These are phyloP conservation scores for Zygotorulaspora danielsina DNA, from an alignment of 805 yeast species.

Conservation along the genomic window DNA sequence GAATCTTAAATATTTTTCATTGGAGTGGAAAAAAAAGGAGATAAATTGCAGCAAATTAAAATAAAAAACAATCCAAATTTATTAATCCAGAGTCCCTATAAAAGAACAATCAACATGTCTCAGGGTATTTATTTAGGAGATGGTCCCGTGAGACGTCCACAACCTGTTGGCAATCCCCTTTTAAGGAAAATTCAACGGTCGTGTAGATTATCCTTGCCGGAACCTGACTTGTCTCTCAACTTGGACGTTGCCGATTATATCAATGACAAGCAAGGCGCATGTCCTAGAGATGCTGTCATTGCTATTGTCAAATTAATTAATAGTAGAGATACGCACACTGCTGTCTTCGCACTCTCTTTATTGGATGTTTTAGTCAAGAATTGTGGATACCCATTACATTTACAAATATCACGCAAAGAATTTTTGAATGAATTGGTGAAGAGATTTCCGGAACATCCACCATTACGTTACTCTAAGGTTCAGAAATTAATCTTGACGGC, in stretches of 20 bases:
- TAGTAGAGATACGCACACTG: constrained; percentile 76
- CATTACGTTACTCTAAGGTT: constrained; percentile 72
- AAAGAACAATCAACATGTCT: constrained; percentile 19
- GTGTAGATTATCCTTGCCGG: constrained; percentile 72
- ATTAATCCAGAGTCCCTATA: not conserved
- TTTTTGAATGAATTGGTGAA: constrained; percentile 90
- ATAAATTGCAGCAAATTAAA: not conserved
- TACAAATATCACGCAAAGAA: constrained; percentile 92
- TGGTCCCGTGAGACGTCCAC: constrained; percentile 34
- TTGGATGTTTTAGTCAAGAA: constrained; percentile 91
- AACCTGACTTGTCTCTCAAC: constrained; percentile 85
- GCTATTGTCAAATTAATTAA: constrained; percentile 79
- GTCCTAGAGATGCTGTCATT: constrained; percentile 89
- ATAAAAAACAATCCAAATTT: not conserved
- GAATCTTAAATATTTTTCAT: no score
- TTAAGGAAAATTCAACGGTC: constrained; percentile 62
- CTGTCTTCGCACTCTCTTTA: constrained; percentile 75
- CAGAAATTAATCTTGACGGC: constrained; percentile 84
- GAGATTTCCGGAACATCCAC: constrained; percentile 92
- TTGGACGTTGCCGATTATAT: constrained; percentile 90
- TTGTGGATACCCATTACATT: constrained; percentile 95
- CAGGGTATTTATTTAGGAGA: constrained; percentile 34
- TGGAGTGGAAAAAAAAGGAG: constrained; percentile 10
- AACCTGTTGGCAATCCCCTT: constrained; percentile 33
- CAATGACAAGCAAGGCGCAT: constrained; percentile 84